Percentiles rank a stretch among this genome's conserved stretches.
phyloP scores from a whole-genome alignment of 2,329 filamentous ascomycete genomes.

The Tolypocladium ophioglossoides region DNA sequence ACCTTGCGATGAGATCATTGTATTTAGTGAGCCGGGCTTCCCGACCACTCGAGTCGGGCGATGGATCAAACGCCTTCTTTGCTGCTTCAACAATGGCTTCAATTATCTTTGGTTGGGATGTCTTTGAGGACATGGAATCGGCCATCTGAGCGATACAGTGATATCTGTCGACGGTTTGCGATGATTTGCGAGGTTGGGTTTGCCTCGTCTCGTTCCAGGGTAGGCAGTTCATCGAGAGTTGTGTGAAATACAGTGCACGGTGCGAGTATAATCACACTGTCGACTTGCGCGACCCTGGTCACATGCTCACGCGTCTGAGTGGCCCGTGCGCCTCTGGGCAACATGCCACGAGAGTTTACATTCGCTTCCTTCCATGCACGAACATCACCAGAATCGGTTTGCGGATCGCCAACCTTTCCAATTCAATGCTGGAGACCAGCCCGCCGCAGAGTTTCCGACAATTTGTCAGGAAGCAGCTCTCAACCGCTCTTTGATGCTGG shows the following conservation, averaged over 20 bases:
- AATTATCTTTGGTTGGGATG: slow-evolving; percentile 18
- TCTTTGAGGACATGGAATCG: slow-evolving; percentile 10
- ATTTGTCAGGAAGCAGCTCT: neutral
- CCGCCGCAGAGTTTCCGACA: neutral
- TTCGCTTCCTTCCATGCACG: neutral
- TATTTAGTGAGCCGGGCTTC: slow-evolving; percentile 28
- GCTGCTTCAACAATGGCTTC: slow-evolving; percentile 28
- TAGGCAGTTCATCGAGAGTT: neutral
- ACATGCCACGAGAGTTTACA: neutral
- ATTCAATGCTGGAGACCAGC: neutral
- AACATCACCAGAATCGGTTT: neutral
- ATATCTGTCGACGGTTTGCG: neutral
- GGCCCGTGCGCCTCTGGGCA: neutral
- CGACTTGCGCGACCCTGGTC: slow-evolving; percentile 4
- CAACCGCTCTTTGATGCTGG: slow-evolving; percentile 6
- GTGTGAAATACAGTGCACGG: neutral
- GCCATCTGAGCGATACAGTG: slow-evolving; percentile 12
- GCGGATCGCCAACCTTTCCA: neutral
- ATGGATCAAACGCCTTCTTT: slow-evolving; percentile 39
- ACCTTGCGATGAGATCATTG: slow-evolving; percentile 38
- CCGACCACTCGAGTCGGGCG: slow-evolving; percentile 19
- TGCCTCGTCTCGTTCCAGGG: neutral
- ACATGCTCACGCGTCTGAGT: slow-evolving; percentile 15
- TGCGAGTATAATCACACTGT: neutral
- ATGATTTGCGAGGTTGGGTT: neutral